Evolutionary conservation across 2,329 filamentous ascomycete species (phyloP).

Genomic region (Dactylellina sp.): DNA sequence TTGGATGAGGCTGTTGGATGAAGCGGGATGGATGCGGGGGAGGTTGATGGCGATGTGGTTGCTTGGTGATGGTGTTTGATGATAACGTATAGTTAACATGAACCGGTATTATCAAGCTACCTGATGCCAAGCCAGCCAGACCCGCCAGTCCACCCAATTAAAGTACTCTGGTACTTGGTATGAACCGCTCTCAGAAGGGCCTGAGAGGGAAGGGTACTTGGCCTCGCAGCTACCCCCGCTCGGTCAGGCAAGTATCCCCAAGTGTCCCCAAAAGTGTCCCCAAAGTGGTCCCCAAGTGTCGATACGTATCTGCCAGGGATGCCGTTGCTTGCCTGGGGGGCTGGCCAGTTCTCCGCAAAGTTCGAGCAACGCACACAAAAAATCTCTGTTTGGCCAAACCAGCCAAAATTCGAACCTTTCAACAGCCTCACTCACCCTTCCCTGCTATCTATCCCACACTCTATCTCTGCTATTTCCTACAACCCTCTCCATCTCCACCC

Average conservation of each 20-base stretch:
- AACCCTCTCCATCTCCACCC: slow-evolving; percentile 31
- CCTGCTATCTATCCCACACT: slow-evolving; percentile 23
- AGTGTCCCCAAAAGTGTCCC: no score
- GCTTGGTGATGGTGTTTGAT: slow-evolving; percentile 14
- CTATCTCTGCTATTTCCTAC: slow-evolving; percentile 44
- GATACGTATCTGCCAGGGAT: no score
- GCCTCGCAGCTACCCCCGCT: no score
- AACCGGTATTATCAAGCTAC: no score
- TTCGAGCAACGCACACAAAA: slow-evolving; percentile 34
- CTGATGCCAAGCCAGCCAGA: no score
- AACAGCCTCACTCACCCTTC: slow-evolving; percentile 14
- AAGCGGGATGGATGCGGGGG: background rate
- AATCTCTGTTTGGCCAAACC: slow-evolving; percentile 27
- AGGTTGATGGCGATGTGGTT: slow-evolving; percentile 15
- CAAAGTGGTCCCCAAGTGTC: no score
- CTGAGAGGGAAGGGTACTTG: no score
- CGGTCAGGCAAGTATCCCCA: no score
- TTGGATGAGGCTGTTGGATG: slow-evolving; percentile 1
- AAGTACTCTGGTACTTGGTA: background rate
- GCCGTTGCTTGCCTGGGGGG: slow-evolving; percentile 1
- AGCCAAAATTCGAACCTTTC: slow-evolving; percentile 30
- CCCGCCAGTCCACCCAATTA: background rate
- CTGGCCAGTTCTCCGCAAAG: slow-evolving; percentile 48
- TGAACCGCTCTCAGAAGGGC: no score
- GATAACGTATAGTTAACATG: no score